These are phyloP conservation scores for Acer negundo DNA, from an alignment of 345 rosid genomes.

Conservation along the genomic window DNA sequence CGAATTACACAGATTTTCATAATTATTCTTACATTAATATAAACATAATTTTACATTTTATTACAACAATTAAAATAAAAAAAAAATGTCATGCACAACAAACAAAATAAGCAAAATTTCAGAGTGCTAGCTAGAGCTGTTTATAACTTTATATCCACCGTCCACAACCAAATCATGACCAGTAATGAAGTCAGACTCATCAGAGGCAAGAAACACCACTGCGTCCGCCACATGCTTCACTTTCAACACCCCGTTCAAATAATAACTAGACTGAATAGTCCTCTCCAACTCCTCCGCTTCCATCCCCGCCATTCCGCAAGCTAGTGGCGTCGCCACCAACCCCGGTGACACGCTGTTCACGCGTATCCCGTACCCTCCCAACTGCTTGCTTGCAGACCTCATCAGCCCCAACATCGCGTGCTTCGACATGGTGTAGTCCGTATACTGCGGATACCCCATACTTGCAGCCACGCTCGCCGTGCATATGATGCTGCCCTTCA, in stretches of 20 bases:
- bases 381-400: constrained; percentile 33
- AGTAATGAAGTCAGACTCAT: constrained; percentile 23
- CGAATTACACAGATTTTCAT: no score
- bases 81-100: no score
- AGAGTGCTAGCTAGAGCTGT: no score
- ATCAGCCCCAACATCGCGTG: constrained; percentile 33
- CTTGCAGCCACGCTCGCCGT: constrained; percentile 25
- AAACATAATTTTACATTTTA: no score
- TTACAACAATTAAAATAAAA: no score
- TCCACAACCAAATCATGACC: constrained; percentile 31
- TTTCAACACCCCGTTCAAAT: constrained; percentile 17
- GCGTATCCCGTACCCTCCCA: constrained; percentile 30
- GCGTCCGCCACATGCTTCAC: constrained; percentile 28
- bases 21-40: no score
- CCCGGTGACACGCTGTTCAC: constrained; percentile 37
- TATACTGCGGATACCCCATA: background rate
- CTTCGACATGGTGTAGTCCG: constrained; percentile 37
- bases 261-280: background rate
- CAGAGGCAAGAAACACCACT: constrained; percentile 26
- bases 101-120: no score
- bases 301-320: background rate
- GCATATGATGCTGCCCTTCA: constrained; percentile 36
- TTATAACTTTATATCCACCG: constrained; percentile 12
- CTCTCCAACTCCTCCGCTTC: constrained; percentile 15
- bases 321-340: constrained; percentile 22